phyloP scores from a whole-genome alignment of 164 flowering plant species.

The Akebia trifoliata region DNA sequence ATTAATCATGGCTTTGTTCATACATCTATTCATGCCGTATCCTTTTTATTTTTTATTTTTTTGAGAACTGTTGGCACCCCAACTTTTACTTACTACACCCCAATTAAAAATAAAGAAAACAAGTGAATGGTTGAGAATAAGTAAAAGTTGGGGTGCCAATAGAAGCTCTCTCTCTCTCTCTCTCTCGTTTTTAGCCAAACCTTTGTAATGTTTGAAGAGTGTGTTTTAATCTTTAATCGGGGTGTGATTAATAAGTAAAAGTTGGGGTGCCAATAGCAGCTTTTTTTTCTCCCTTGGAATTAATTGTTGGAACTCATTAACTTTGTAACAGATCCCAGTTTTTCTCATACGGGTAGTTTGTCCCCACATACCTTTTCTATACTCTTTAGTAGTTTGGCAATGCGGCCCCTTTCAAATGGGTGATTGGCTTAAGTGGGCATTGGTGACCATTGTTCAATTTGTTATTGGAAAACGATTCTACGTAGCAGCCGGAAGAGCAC shows the following conservation, averaged over 20 bases:
- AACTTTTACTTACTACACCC: too few species aligned
- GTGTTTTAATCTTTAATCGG: too few species aligned
- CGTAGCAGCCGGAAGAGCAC: conserved; percentile 83
- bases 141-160: too few species aligned
- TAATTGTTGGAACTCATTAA: conserved; percentile 3
- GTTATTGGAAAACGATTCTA: conserved; percentile 93
- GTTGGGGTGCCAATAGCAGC: too few species aligned
- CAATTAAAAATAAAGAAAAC: too few species aligned
- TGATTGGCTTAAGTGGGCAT: conserved; percentile 91
- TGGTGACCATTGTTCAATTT: conserved; percentile 85
- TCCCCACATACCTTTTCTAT: conserved; percentile 76
- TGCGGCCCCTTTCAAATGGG: conserved; percentile 95
- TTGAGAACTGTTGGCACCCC: too few species aligned
- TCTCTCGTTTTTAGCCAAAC: too few species aligned
- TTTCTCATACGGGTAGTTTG: conserved; percentile 80
- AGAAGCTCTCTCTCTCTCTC: too few species aligned
- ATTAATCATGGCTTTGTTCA: not conserved
- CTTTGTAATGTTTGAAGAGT: too few species aligned
- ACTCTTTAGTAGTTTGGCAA: conserved; percentile 65
- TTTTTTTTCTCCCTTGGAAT: not conserved
- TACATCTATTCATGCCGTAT: not conserved
- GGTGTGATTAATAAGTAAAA: too few species aligned
- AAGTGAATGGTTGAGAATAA: too few species aligned
- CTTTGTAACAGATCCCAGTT: conserved; percentile 63
- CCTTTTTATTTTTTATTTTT: too few species aligned